Percentiles rank a stretch among this genome's conserved stretches.
Evolutionary conservation across 2,329 filamentous ascomycete genomes (phyloP).

Genomic region (Hypoxylon sp.): DNA sequence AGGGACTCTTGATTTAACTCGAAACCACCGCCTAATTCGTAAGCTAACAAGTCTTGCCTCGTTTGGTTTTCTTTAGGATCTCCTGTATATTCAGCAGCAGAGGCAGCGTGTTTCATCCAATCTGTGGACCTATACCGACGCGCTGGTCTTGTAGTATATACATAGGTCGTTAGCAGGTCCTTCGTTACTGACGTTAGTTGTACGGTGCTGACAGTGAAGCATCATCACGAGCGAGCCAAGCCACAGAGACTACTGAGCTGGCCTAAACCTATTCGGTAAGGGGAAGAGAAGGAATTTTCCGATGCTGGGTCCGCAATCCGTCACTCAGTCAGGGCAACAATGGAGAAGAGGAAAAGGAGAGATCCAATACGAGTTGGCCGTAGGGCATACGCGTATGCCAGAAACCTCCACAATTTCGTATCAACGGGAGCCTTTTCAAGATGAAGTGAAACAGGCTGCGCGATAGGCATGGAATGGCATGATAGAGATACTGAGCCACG

Average conservation of each 20-base stretch:
- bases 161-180: background rate
- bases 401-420: slow-evolving; percentile 32
- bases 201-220: slow-evolving; percentile 6
- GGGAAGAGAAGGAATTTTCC: slow-evolving; percentile 1
- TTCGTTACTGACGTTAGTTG: slow-evolving; percentile 8
- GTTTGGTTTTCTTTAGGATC: background rate
- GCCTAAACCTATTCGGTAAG: slow-evolving; percentile 18
- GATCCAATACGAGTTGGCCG: slow-evolving; percentile 12
- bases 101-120: slow-evolving; percentile 27
- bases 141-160: slow-evolving; percentile 1
- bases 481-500: slow-evolving; percentile 32
- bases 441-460: slow-evolving; percentile 25
- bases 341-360: slow-evolving; percentile 12
- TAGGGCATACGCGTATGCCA: slow-evolving; percentile 22
- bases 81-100: background rate
- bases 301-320: slow-evolving; percentile 1
- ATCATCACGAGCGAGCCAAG: slow-evolving; percentile 31
- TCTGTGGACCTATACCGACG: slow-evolving; percentile 14
- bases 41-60: slow-evolving; percentile 5
- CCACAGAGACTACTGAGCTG: slow-evolving; percentile 26
- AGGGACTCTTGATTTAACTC: slow-evolving; percentile 9
- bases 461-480: slow-evolving; percentile 22
- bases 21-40: slow-evolving; percentile 1
- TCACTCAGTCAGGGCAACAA: slow-evolving; percentile 8
- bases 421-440: slow-evolving; percentile 17